Evolutionary conservation across 148 eudicot genomes (phyloP).

Genomic region (Spergularia bocconei): DNA sequence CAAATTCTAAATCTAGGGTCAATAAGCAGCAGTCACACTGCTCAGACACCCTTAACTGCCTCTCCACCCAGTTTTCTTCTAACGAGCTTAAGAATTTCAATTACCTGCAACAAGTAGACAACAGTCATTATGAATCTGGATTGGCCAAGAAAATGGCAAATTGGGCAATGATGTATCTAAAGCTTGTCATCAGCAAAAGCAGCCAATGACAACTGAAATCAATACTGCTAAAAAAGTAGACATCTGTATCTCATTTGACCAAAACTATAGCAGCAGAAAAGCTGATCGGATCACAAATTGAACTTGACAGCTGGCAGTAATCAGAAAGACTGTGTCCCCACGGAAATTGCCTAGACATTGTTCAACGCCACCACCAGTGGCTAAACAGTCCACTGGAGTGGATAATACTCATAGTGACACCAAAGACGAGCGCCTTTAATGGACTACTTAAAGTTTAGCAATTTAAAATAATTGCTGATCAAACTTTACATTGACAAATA

Average conservation of each 20-base stretch:
- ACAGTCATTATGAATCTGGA: not conserved
- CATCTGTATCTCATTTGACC: too few species aligned
- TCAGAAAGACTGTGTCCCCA: not conserved
- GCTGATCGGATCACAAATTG: not conserved
- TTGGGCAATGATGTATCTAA: too few species aligned
- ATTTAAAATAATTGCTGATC: too few species aligned
- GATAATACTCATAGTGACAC: too few species aligned
- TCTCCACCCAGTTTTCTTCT: slow-evolving; percentile 64
- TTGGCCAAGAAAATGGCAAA: too few species aligned
- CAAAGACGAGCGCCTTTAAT: too few species aligned
- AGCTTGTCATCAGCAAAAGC: not conserved
- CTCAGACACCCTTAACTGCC: slow-evolving; percentile 27
- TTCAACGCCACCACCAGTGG: too few species aligned
- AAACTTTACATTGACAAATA: too few species aligned
- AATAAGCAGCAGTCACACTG: slow-evolving; percentile 11
- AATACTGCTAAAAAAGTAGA: too few species aligned
- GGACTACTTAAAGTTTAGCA: too few species aligned
- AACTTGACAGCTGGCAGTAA: not conserved
- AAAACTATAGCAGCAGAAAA: not conserved
- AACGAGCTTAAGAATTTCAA: slow-evolving; percentile 72
- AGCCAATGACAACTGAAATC: not conserved
- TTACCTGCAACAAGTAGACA: slow-evolving; percentile 46
- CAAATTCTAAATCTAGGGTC: not conserved
- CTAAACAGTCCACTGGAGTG: too few species aligned
- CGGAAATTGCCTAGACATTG: not conserved